Evolutionary conservation across 371 early-diverging fungal genomes (phyloP).

Genomic region (Conidiobolus coronatus): DNA sequence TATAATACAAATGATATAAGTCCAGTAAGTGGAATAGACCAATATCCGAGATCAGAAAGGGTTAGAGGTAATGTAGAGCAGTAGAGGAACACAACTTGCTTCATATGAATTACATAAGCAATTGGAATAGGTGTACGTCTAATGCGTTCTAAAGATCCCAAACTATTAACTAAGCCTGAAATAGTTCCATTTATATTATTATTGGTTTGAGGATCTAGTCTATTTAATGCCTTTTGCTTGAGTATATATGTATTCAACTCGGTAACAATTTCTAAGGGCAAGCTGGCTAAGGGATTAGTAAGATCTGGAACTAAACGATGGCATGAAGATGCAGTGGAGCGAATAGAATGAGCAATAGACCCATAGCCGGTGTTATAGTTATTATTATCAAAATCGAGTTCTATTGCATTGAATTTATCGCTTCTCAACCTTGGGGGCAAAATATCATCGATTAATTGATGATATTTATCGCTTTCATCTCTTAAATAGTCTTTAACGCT

Average conservation of each 20-base stretch:
- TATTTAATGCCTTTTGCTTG: conserved; percentile 16
- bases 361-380: no score
- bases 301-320: background rate
- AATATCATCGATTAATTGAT: conserved; percentile 23
- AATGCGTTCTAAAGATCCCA: conserved; percentile 46
- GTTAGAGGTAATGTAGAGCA: conserved; percentile 44
- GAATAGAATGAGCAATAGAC: no score
- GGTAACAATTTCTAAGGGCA: conserved; percentile 30
- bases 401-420: no score
- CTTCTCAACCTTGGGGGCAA: conserved; percentile 13
- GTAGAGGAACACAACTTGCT: conserved; percentile 41
- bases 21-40: conserved; percentile 29
- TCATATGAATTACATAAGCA: conserved; percentile 53
- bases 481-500: conserved; percentile 48
- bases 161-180: conserved; percentile 29
- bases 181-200: conserved; percentile 21
- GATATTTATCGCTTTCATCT: conserved; percentile 28
- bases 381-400: no score
- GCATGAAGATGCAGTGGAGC: background rate
- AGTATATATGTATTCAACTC: conserved; percentile 25
- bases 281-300: conserved; percentile 16
- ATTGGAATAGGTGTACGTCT: conserved; percentile 54
- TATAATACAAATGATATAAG: conserved; percentile 41
- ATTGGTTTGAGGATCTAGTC: conserved; percentile 21
- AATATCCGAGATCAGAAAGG: conserved; percentile 23